Evolutionary conservation across 2,329 filamentous ascomycete genomes (phyloP).

Genomic region (Diaporthe citriasiana): DNA sequence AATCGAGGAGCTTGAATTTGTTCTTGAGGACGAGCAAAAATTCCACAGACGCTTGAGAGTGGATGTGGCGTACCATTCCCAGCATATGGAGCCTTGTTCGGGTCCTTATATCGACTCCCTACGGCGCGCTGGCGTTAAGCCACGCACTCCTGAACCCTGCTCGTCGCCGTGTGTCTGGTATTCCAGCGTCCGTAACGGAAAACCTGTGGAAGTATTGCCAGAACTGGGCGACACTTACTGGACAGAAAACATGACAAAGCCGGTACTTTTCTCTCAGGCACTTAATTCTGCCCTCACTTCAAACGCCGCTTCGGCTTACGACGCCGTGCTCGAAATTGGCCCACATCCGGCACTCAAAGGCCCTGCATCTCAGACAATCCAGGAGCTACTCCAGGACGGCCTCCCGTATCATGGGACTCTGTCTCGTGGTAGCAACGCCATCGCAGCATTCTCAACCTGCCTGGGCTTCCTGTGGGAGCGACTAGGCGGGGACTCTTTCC

Average conservation of each 20-base stretch:
- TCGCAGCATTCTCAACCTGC: constrained; percentile 41
- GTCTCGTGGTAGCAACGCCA: constrained; percentile 42
- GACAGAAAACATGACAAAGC: constrained; percentile 44
- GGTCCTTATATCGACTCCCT: constrained; percentile 37
- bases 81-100: constrained; percentile 51
- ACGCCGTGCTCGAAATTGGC: constrained; percentile 49
- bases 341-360: constrained; percentile 57
- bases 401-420: constrained; percentile 48
- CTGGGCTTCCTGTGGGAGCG: constrained; percentile 43
- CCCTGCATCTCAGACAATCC: constrained; percentile 52
- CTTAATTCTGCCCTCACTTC: constrained; percentile 31
- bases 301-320: not conserved
- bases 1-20: constrained; percentile 46
- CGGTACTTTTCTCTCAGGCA: constrained; percentile 47
- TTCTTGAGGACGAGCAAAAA: constrained; percentile 47
- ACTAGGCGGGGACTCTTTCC: not conserved
- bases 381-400: constrained; percentile 28
- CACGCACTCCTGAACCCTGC: not conserved
- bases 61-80: constrained; percentile 57
- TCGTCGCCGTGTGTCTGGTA: constrained; percentile 42
- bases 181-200: constrained; percentile 45
- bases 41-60: constrained; percentile 53
- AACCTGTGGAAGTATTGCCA: constrained; percentile 39
- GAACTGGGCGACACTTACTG: constrained; percentile 40
- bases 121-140: not conserved